Percentiles rank a stretch among this genome's conserved stretches.
phyloP scores from a whole-genome alignment of 352 stramenopile genomes.

The Thalassiosira livingstoniorum region DNA sequence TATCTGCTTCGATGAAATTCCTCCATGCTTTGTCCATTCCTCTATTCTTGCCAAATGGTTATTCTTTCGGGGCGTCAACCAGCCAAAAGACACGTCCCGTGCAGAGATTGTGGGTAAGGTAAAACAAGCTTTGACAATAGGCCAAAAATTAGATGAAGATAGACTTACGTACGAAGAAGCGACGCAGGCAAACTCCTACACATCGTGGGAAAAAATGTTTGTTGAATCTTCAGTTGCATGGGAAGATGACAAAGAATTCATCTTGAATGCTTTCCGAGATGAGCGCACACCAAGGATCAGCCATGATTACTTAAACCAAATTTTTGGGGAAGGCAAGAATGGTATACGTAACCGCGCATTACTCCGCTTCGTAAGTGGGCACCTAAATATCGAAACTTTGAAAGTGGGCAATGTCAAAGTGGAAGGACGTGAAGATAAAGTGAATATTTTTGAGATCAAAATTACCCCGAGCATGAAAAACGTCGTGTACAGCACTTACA shows the following conservation, averaged over 20 bases:
- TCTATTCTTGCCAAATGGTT: slow-evolving; percentile 14
- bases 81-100: slow-evolving; percentile 14
- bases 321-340: slow-evolving; percentile 38
- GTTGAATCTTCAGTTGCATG: slow-evolving; percentile 12
- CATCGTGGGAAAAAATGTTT: slow-evolving; percentile 12
- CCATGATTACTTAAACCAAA: slow-evolving; percentile 14
- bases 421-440: neutral
- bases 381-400: slow-evolving; percentile 28
- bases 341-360: slow-evolving; percentile 24
- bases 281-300: neutral
- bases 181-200: slow-evolving; percentile 14
- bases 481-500: slow-evolving; percentile 18
- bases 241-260: neutral
- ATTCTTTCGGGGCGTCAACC: slow-evolving; percentile 25
- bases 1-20: slow-evolving; percentile 13
- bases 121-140: neutral
- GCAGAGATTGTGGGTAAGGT: slow-evolving; percentile 17
- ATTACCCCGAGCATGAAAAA: slow-evolving; percentile 42
- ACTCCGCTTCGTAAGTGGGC: slow-evolving; percentile 18
- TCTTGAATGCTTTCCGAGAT: slow-evolving; percentile 6
- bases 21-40: neutral
- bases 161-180: neutral
- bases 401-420: slow-evolving; percentile 2
- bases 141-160: slow-evolving; percentile 23
- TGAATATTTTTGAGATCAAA: slow-evolving; percentile 23